phyloP scores from a whole-genome alignment of 306 rosid species.

The Corylus avellana region DNA sequence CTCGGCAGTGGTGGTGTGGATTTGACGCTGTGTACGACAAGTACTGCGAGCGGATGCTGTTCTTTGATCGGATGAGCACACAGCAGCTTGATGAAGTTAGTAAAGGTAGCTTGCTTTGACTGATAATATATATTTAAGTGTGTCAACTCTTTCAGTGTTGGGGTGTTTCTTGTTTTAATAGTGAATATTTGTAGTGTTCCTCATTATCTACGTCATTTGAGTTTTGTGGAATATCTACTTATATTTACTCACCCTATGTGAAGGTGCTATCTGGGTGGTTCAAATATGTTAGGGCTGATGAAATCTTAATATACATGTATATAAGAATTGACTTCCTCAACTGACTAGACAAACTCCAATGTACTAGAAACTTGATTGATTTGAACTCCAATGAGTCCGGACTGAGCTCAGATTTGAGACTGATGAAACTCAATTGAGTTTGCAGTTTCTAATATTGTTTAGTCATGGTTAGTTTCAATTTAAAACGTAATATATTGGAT shows the following conservation, averaged over 20 bases:
- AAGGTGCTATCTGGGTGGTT: background rate
- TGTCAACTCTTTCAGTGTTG: background rate
- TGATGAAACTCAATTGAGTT: background rate
- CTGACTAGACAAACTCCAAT: background rate
- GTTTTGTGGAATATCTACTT: background rate
- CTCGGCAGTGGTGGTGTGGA: conserved; percentile 95
- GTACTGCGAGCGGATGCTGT: conserved; percentile 83
- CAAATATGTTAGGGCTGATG: background rate
- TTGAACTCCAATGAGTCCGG: background rate
- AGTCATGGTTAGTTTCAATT: background rate
- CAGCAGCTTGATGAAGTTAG: conserved; percentile 60
- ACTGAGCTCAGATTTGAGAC: background rate
- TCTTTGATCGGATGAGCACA: conserved; percentile 72
- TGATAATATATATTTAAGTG: background rate
- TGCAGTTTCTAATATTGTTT: background rate
- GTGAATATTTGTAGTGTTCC: background rate
- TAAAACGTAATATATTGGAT: background rate
- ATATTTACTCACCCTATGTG: background rate
- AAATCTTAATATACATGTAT: background rate
- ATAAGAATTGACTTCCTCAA: background rate
- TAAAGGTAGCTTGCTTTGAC: conserved; percentile 38
- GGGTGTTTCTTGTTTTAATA: background rate
- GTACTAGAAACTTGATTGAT: background rate
- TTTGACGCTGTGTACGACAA: conserved; percentile 81
- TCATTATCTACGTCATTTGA: background rate